phyloP scores from a whole-genome alignment of 1,284 basidiomycete genomes.

The Papiliotrema nemorosa region DNA sequence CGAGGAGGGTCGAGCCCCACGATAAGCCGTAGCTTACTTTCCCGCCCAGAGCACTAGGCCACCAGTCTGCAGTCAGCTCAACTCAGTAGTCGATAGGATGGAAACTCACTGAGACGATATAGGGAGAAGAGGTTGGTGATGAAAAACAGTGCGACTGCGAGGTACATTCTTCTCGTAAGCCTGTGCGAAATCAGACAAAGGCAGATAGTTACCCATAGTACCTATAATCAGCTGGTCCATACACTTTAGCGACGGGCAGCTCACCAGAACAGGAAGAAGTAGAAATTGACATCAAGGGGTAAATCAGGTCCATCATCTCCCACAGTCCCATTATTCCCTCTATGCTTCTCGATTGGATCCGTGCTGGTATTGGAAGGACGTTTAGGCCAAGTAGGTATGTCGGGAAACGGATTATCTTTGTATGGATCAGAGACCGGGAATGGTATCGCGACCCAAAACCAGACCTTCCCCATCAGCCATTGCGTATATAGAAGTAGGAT shows the following conservation, averaged over 20 bases:
- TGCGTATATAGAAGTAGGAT: neutral
- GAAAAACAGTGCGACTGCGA: conserved; percentile 54
- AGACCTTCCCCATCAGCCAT: conserved; percentile 35
- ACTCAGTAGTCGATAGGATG: neutral
- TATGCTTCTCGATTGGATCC: too few species aligned
- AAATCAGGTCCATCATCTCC: conserved; percentile 19
- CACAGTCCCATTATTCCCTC: conserved; percentile 2
- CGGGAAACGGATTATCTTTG: conserved; percentile 43
- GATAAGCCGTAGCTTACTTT: conserved; percentile 53
- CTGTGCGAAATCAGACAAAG: conserved; percentile 10
- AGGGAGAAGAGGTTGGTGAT: conserved; percentile 58
- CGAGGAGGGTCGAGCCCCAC: conserved; percentile 51
- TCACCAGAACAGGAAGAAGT: conserved; percentile 52
- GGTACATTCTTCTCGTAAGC: conserved; percentile 42
- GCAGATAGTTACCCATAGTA: conserved; percentile 37
- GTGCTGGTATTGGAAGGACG: conserved; percentile 12
- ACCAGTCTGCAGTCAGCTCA: conserved; percentile 40
- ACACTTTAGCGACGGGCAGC: conserved; percentile 2
- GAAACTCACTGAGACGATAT: conserved; percentile 46
- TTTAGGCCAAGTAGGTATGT: conserved; percentile 43
- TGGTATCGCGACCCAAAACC: conserved; percentile 57
- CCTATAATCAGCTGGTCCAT: conserved; percentile 19
- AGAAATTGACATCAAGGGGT: conserved; percentile 52
- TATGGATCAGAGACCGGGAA: conserved; percentile 55
- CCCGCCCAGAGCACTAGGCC: conserved; percentile 52